Percentiles rank a stretch among this genome's conserved stretches.
Evolutionary conservation across 306 rosid genomes (phyloP).

Genomic region (Nissolia schottii): DNA sequence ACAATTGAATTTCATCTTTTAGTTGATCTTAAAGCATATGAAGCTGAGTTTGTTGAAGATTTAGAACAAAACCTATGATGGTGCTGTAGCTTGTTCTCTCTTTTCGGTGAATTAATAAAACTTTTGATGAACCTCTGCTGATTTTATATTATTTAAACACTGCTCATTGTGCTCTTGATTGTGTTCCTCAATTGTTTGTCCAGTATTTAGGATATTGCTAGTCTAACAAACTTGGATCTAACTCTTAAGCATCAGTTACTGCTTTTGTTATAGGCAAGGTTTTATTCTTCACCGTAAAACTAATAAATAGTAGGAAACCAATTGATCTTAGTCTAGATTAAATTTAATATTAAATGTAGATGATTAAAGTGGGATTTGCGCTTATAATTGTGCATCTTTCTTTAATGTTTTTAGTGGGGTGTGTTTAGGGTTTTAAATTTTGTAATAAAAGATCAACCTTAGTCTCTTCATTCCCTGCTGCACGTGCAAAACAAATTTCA

Average conservation of each 20-base stretch:
- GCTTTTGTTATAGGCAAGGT: not conserved
- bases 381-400: not conserved
- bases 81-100: not conserved
- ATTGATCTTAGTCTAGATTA: constrained; percentile 4
- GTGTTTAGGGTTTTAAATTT: not conserved
- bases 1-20: not conserved
- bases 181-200: not conserved
- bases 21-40: constrained; percentile 5
- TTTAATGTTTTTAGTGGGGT: not conserved
- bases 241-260: not conserved
- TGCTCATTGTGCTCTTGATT: constrained; percentile 3
- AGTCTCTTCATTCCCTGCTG: constrained; percentile 6
- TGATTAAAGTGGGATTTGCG: not conserved
- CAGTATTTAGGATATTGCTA: not conserved
- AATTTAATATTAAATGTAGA: not conserved
- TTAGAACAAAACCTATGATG: not conserved
- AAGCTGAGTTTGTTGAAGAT: not conserved
- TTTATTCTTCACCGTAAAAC: not conserved
- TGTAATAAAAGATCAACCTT: not conserved
- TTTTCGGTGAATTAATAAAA: not conserved
- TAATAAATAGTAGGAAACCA: not conserved
- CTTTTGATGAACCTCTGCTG: not conserved
- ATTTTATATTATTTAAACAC: not conserved
- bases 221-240: not conserved
- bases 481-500: not conserved